Percentiles rank a stretch among this genome's conserved stretches.
Evolutionary conservation across 2,329 filamentous ascomycete species (phyloP).

Genomic region (Phyllosticta ampelicida): DNA sequence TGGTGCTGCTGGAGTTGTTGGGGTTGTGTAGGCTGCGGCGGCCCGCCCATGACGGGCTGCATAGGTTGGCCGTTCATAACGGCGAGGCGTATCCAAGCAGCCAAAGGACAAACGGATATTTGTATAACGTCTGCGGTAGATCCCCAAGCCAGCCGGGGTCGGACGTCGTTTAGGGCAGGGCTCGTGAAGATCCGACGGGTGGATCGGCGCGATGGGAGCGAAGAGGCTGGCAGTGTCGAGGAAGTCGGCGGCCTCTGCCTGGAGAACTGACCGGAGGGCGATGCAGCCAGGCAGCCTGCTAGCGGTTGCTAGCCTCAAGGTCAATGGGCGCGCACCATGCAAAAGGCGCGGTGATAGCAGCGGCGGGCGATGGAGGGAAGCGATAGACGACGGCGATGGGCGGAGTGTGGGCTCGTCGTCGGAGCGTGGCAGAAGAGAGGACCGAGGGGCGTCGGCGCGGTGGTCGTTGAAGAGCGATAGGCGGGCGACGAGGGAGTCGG

Average conservation of each 20-base stretch:
- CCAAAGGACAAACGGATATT: background rate
- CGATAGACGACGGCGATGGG: background rate
- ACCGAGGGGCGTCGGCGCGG: background rate
- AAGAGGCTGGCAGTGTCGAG: background rate
- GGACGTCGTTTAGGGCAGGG: background rate
- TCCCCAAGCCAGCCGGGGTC: constrained; percentile 9
- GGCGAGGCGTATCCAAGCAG: background rate
- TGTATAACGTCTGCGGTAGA: constrained; percentile 1
- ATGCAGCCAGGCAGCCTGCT: constrained; percentile 10
- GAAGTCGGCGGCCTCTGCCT: constrained; percentile 2
- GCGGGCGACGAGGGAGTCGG: background rate
- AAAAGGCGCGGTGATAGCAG: background rate
- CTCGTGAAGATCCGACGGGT: background rate
- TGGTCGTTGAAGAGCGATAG: background rate
- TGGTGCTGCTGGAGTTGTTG: background rate
- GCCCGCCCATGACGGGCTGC: constrained; percentile 4
- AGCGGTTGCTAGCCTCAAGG: constrained; percentile 10
- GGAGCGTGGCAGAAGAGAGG: constrained; percentile 1
- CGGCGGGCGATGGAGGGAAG: background rate
- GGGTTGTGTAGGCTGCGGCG: constrained; percentile 3
- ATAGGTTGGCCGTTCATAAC: constrained; percentile 6
- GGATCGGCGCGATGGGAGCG: background rate
- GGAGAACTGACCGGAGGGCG: constrained; percentile 9
- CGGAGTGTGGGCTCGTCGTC: background rate
- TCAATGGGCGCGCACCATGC: constrained; percentile 9